Percentiles rank a stretch among this genome's conserved stretches.
These are phyloP conservation scores for Alternaria sp. DNA, from an alignment of 2,329 filamentous ascomycete genomes.

Conservation along the genomic window DNA sequence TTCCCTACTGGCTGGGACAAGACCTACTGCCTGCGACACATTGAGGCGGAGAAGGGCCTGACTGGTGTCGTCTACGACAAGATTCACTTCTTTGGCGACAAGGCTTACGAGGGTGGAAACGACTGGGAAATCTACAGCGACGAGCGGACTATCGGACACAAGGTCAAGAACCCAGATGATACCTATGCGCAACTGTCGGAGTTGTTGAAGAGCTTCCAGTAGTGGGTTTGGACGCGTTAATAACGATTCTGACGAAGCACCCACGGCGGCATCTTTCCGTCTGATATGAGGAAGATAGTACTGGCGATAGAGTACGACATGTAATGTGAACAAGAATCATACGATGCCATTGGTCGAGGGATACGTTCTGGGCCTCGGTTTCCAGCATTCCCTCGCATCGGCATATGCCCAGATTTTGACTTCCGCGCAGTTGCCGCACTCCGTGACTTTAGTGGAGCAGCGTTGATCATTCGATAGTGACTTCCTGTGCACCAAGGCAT, in stretches of 20 bases:
- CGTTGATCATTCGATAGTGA: not conserved
- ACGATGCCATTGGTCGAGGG: not conserved
- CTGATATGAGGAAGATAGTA: too few species aligned
- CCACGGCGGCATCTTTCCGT: not conserved
- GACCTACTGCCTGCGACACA: conserved; percentile 90
- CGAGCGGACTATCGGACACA: conserved; percentile 80
- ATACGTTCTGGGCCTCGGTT: not conserved
- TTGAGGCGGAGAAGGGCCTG: conserved; percentile 75
- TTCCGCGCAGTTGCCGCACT: not conserved
- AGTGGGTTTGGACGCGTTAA: not conserved
- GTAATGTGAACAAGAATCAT: not conserved
- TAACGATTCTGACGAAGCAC: not conserved
- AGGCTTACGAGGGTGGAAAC: conserved; percentile 88
- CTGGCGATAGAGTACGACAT: not conserved
- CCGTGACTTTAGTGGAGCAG: not conserved
- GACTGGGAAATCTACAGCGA: conserved; percentile 94
- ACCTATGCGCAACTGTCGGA: conserved; percentile 81
- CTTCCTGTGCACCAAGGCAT: not conserved
- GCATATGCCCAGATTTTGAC: not conserved
- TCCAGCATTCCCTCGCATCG: not conserved
- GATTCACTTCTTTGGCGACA: conserved; percentile 98
- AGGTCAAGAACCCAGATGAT: conserved; percentile 81
- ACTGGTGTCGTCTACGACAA: conserved; percentile 80
- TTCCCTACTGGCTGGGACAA: conserved; percentile 99
- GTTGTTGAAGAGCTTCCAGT: conserved; percentile 63